A percentile compares a stretch with the other conserved stretches of the same genome.
phyloP scores from a whole-genome alignment of 441 rosid species.

The Mallotus repandus region DNA sequence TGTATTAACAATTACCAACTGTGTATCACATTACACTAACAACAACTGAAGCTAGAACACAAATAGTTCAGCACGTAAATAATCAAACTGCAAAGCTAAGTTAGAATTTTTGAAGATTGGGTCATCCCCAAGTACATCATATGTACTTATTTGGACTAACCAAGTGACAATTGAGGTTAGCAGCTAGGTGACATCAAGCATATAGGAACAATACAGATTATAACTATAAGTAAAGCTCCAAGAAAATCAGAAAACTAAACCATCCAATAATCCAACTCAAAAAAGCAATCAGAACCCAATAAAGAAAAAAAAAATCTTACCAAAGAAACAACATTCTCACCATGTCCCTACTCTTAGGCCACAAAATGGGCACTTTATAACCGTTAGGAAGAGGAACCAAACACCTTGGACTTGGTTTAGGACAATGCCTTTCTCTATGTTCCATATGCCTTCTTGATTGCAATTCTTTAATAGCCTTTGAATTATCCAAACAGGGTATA shows the following conservation, averaged over 20 bases:
- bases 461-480: conserved; percentile 54
- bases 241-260: not conserved
- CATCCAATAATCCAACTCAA: not conserved
- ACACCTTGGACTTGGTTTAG: conserved; percentile 58
- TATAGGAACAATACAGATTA: not conserved
- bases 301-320: conserved; percentile 39
- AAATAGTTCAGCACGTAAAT: not conserved
- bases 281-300: not conserved
- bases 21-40: not conserved
- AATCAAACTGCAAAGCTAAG: not conserved
- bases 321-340: conserved; percentile 65
- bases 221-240: not conserved
- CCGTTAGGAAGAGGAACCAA: conserved; percentile 64
- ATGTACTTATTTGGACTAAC: not conserved
- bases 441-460: conserved; percentile 77
- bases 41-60: not conserved
- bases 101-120: too few species aligned
- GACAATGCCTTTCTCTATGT: conserved; percentile 90
- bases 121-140: not conserved
- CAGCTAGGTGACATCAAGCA: not conserved
- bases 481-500: conserved; percentile 84
- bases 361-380: conserved; percentile 61
- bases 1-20: not conserved
- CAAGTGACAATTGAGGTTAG: too few species aligned
- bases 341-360: conserved; percentile 98